Evolutionary conservation across 139 green algal species (phyloP).

Genomic region (Chlamydomonas urium): DNA sequence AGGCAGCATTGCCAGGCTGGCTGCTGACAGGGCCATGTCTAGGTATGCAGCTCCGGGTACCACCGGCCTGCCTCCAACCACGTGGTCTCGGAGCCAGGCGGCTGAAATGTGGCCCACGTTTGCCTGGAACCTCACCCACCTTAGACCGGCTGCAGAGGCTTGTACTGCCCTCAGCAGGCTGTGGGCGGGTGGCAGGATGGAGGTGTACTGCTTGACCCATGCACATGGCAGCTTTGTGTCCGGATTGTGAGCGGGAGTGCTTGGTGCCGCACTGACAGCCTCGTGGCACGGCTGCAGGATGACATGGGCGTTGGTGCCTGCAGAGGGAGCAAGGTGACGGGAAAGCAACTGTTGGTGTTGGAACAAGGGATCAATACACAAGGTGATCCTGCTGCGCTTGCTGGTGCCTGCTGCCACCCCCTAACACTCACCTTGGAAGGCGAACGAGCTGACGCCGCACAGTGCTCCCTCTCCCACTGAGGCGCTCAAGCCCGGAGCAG

Average conservation of each 20-base stretch:
- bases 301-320: slow-evolving; percentile 77
- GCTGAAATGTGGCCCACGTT: slow-evolving; percentile 22
- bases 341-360: not conserved
- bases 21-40: slow-evolving; percentile 45
- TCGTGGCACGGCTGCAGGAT: slow-evolving; percentile 25
- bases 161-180: slow-evolving; percentile 29
- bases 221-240: too few relatives aligned
- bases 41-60: slow-evolving; percentile 66
- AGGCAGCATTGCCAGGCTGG: not conserved
- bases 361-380: not conserved
- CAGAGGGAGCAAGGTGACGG: slow-evolving; percentile 32
- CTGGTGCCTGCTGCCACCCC: not conserved
- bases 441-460: slow-evolving; percentile 69
- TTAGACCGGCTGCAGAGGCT: not conserved
- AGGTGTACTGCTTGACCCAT: slow-evolving; percentile 5
- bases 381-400: too few relatives aligned
- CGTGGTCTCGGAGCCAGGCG: slow-evolving; percentile 69
- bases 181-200: slow-evolving; percentile 41
- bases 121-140: slow-evolving; percentile 24
- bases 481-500: not conserved
- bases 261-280: not conserved
- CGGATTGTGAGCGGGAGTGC: too few relatives aligned
- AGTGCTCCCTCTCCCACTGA: not conserved
- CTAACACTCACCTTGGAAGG: too few relatives aligned
- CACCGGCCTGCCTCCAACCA: slow-evolving; percentile 43